Evolutionary conservation across 257 asterid genomes (phyloP), one percentile per base, ranked within the genome.

Genomic region (Ehretia macrophylla): DNA sequence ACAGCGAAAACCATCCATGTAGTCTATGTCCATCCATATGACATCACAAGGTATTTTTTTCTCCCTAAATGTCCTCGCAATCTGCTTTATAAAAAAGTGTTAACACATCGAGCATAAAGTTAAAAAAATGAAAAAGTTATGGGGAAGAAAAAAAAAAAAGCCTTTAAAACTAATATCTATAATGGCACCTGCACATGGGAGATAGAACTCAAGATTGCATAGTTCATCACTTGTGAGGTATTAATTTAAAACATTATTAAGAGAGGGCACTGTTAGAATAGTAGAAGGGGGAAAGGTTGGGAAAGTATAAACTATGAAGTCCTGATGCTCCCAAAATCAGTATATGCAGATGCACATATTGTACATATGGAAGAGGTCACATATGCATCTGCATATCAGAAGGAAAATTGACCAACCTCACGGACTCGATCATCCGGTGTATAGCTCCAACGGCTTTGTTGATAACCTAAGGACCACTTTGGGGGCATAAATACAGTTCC

Each of bases 11-110:
- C 88, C 94, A 61, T 92, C 88, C 99, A 92, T 92, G 78, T 92
- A 92, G 77, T 92, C 99, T 48, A 92, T 92, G 81, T 92, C 99
- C 95, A 92, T 92, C 99, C 99, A 92, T 63, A 92, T 79, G 80
- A 88, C 96, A 76, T 88, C 99, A 81, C 97, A 92, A 67, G 99
- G 99, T 72, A 92, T 88, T 46, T 68, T 61, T 77, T 92, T 92
- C 58, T 92, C 95, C 56, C 97, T 81, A 66, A 92, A 92, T 65
- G 84, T 86, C 74, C 69, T 88, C 21, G 95, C 87, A 49, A 92
- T 72, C 98, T 92, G 95, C 72, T 67, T n/a, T 21, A 17, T 68
- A 48, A 60, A 59, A 42, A 57, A 71, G 42, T 21, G 42, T n/a
- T 48, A 21, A 35, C 55, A 57, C 9, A 32, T 17, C 45, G 18